Evolutionary conservation across 2,329 filamentous ascomycete species (phyloP).

Genomic region (Pyrenophora tritici-repentis): DNA sequence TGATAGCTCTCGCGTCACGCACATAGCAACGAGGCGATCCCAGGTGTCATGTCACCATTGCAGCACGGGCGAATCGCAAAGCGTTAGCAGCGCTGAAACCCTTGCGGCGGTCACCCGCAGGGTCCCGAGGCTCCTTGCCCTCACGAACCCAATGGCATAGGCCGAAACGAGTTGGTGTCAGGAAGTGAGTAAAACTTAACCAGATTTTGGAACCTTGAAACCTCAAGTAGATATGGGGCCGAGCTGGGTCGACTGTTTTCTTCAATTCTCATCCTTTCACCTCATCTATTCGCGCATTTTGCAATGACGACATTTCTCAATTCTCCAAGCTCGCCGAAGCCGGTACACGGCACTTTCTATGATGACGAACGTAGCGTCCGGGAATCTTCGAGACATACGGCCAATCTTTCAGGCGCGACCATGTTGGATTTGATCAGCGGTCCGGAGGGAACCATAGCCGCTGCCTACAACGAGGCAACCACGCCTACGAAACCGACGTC

Average conservation of each 20-base stretch:
- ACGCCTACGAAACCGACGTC: not conserved
- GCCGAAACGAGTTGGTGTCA: constrained; percentile 24
- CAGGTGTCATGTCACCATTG: constrained; percentile 1
- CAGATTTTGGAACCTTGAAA: constrained; percentile 15
- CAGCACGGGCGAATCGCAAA: constrained; percentile 10
- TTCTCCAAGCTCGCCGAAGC: constrained; percentile 9
- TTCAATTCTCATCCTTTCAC: not conserved
- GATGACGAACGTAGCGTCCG: constrained; percentile 11
- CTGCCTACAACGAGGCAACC: constrained; percentile 10
- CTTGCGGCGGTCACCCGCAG: constrained; percentile 6
- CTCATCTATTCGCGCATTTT: not conserved
- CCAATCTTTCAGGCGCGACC: constrained; percentile 32
- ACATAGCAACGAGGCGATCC: not conserved
- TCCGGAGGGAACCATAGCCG: constrained; percentile 21
- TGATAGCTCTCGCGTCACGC: constrained; percentile 6
- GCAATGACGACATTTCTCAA: constrained; percentile 24
- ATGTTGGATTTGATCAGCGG: constrained; percentile 23
- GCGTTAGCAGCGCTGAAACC: constrained; percentile 1
- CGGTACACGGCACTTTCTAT: constrained; percentile 12
- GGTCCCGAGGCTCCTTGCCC: constrained; percentile 6
- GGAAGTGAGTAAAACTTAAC: constrained; percentile 1
- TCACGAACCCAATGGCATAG: constrained; percentile 9
- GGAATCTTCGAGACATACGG: constrained; percentile 12
- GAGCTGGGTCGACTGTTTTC: constrained; percentile 3
- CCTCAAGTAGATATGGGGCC: constrained; percentile 5